Base-by-base conservation (phyloP, 495 filamentous ascomycete genomes). In the Penicillium lividum region DNA sequence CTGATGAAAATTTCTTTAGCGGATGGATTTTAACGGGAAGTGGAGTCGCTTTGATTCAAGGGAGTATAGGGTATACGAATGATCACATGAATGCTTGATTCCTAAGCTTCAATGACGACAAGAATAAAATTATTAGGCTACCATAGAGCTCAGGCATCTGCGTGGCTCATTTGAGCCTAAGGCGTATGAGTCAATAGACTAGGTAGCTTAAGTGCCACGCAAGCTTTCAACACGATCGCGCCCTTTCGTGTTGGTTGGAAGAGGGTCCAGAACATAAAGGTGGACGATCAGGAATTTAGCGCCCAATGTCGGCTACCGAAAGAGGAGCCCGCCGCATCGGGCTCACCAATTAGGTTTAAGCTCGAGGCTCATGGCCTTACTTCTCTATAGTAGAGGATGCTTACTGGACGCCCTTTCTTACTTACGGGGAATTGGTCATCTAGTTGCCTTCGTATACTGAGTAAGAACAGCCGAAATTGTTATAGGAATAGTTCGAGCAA, bases 311-410 rank as follows among this genome's bases (percentile, higher is more conserved):
- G 27, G 16, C 28, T 49, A 15, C 57, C 57, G 15, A 13, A 51
- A 51, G 36, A 18, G 57, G 57, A 60, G 52, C 45, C 57, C 57
- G 57, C 43, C 1, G 28, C 13, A 11, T 56, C 51, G 51, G 51
- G 27, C 28, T 51, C 44, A 18, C 33, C 3, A 52, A 49, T 49
- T 30, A 31, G 46, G 28, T n/a, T 16, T n/a, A 31, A 10, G 7
- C 4, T 31, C 15, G 22, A 47, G 18, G 44, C 3, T 25, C 15
- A 25, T 46, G n/a, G 25, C 22, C 22, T 22, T 22, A 22, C 22
- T 22, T 22, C 22, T 44, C 18, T 18, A 29, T 3, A 10, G 22
- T 47, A 13, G 22, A 22, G 22, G 22, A 28, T 28, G 13, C 46
- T 49, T 18, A 51, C 27, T 51, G 55, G 47, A 57, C 55, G 46